Evolutionary conservation across 306 rosid genomes (phyloP).

Genomic region (Herpetospermum pedunculosum): DNA sequence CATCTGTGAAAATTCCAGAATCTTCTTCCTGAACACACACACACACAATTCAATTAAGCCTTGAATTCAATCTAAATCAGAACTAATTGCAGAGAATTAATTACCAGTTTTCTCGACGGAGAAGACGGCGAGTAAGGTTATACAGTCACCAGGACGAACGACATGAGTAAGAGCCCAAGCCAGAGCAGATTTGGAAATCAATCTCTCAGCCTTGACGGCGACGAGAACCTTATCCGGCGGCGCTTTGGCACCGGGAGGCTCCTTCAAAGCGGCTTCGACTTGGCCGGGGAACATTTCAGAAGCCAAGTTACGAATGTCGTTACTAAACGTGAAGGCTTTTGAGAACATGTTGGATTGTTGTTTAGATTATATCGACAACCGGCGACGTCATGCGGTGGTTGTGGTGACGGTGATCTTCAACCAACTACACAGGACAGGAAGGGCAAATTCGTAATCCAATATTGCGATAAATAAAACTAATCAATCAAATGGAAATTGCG

Average conservation of each 20-base stretch:
- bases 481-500: neutral
- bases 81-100: neutral
- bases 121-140: slow-evolving; percentile 72
- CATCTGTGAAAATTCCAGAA: slow-evolving; percentile 66
- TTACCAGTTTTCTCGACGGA: slow-evolving; percentile 46
- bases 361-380: neutral
- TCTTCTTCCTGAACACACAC: slow-evolving; percentile 34
- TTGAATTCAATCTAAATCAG: neutral
- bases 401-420: slow-evolving; percentile 4
- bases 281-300: slow-evolving; percentile 11
- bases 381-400: slow-evolving; percentile 10
- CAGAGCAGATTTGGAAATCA: slow-evolving; percentile 58
- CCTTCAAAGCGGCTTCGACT: slow-evolving; percentile 31
- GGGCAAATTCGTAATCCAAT: slow-evolving; percentile 10
- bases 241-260: slow-evolving; percentile 11
- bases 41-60: neutral
- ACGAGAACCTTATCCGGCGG: slow-evolving; percentile 57
- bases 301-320: neutral
- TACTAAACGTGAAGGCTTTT: neutral
- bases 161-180: slow-evolving; percentile 93
- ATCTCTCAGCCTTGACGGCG: slow-evolving; percentile 74
- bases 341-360: neutral
- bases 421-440: neutral
- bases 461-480: neutral
- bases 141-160: slow-evolving; percentile 57